A percentile compares a stretch with the other conserved stretches of the same genome.
Evolutionary conservation across 768 basidiomycete species (phyloP).

Genomic region (Amanita subjunquillea): DNA sequence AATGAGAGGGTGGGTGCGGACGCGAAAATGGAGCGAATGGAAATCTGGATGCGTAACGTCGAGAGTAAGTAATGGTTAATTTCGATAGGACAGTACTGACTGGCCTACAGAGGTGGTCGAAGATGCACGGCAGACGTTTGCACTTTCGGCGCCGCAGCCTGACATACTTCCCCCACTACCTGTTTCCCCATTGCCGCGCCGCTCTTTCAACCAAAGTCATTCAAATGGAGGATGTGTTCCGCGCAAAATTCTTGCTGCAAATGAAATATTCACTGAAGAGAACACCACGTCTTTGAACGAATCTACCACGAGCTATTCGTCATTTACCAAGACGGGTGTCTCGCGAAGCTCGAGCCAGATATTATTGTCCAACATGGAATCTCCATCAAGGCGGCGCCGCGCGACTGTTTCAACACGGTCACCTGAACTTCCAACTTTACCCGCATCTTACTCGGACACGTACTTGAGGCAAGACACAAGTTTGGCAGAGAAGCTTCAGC

Average conservation of each 20-base stretch:
- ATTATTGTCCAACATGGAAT: slow-evolving; percentile 23
- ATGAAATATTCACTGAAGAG: slow-evolving; percentile 56
- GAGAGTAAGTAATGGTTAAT: slow-evolving; percentile 48
- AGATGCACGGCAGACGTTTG: slow-evolving; percentile 70
- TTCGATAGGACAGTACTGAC: slow-evolving; percentile 5
- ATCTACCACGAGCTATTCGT: slow-evolving; percentile 16
- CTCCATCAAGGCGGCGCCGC: slow-evolving; percentile 38
- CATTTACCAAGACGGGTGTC: slow-evolving; percentile 16
- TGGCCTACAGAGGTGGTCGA: slow-evolving; percentile 59
- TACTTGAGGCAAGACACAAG: slow-evolving; percentile 60
- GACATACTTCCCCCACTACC: slow-evolving; percentile 54
- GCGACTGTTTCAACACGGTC: slow-evolving; percentile 64
- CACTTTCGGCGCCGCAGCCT: slow-evolving; percentile 34
- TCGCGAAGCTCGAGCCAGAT: slow-evolving; percentile 17
- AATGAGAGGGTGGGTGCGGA: slow-evolving; percentile 46
- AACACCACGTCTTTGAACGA: slow-evolving; percentile 7
- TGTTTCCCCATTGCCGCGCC: slow-evolving; percentile 38
- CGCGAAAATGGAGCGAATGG: slow-evolving; percentile 55
- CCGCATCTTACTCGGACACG: slow-evolving; percentile 21
- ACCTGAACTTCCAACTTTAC: slow-evolving; percentile 29
- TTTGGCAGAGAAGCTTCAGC: slow-evolving; percentile 36
- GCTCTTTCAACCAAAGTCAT: slow-evolving; percentile 29
- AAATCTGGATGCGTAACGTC: slow-evolving; percentile 73
- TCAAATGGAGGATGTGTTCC: slow-evolving; percentile 45
- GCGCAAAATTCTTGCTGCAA: slow-evolving; percentile 52